Evolutionary conservation across 2,329 filamentous ascomycete genomes (phyloP), one percentile per base, ranked within the genome.

Genomic region (Paramyrothecium roridum): DNA sequence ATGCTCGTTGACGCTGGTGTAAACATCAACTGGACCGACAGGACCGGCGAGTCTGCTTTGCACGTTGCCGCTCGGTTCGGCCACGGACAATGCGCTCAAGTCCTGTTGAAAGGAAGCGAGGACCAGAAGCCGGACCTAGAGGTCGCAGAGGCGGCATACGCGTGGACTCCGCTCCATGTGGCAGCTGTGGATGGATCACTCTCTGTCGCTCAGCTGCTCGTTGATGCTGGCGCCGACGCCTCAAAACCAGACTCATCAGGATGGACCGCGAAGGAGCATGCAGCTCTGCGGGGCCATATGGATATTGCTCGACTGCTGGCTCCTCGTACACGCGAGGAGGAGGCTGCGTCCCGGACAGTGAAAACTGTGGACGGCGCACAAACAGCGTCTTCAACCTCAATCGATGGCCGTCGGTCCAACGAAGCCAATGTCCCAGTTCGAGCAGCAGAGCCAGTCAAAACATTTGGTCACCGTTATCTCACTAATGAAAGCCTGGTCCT

Each of bases 81-180:
- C 17, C 90, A 96, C 66, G 81, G 84, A 17, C 83, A 92, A 58
- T 98, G 93, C 68, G 91, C 90, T 16, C 84, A 80, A 56, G 85
- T 91, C 21, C 77, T 99, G 21, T 71, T 98, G 3, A 79, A 86
- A 17, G 90, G 90, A 2, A 87, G 84, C 1, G 73, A 79, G 7
- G 78, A 83, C 47, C 90, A 95, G 62, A 91, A 87, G 65, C 86
- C 87, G 1, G 76, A 97, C 58, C 76, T 92, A 1, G 89, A 96
- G 63, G 75, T 96, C 37, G 75, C 82, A 0, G 95, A 99, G 67
- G 89, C 88, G 53, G 88, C 89, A 0, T 98, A 96, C 67, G 86
- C 88, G 3, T 99, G 95, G 93, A 97, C 95, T 1, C 91, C 95
- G n/a, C 78, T 99, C 13, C 95, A 96, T 67, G 89, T 96, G 60